phyloP scores from a whole-genome alignment of 2,329 filamentous ascomycete species.

The Aspergillus pseudoglaucus region DNA sequence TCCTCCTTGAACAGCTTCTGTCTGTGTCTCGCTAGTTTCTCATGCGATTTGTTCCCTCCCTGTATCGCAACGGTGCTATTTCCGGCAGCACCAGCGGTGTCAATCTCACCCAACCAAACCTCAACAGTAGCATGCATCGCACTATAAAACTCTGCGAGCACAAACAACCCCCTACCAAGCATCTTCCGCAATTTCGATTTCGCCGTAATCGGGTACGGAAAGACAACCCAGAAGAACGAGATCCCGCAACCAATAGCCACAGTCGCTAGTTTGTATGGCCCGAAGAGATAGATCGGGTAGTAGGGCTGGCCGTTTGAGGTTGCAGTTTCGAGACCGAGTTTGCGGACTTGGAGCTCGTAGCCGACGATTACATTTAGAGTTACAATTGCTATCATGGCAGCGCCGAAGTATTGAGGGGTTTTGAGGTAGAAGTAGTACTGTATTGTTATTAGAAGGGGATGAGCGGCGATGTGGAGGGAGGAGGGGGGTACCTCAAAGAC shows the following conservation, averaged over 20 bases:
- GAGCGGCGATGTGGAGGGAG: neutral
- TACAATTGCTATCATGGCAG: conserved; percentile 53
- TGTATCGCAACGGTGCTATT: neutral
- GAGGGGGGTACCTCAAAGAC: conserved; percentile 43
- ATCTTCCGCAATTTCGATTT: conserved; percentile 61
- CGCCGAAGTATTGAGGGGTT: conserved; percentile 55
- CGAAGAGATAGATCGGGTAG: conserved; percentile 65
- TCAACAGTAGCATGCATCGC: conserved; percentile 63
- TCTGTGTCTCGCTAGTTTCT: conserved; percentile 47
- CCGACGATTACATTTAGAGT: conserved; percentile 59
- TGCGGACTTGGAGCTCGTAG: conserved; percentile 64
- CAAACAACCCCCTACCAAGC: conserved; percentile 60
- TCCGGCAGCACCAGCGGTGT: conserved; percentile 14
- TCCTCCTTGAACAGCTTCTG: conserved; percentile 60
- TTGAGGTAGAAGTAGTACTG: conserved; percentile 63
- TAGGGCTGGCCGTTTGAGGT: conserved; percentile 58
- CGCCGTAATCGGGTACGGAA: conserved; percentile 65
- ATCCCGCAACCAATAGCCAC: conserved; percentile 61
- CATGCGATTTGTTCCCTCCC: neutral
- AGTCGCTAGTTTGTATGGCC: conserved; percentile 62
- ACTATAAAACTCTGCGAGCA: conserved; percentile 67
- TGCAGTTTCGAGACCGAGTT: conserved; percentile 45
- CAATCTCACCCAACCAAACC: conserved; percentile 53
- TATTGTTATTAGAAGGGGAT: conserved; percentile 2
- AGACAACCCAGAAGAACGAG: conserved; percentile 70